Evolutionary conservation across 768 basidiomycete genomes (phyloP), one percentile per base, ranked within the genome.

Genomic region (Steccherinum ochraceum): DNA sequence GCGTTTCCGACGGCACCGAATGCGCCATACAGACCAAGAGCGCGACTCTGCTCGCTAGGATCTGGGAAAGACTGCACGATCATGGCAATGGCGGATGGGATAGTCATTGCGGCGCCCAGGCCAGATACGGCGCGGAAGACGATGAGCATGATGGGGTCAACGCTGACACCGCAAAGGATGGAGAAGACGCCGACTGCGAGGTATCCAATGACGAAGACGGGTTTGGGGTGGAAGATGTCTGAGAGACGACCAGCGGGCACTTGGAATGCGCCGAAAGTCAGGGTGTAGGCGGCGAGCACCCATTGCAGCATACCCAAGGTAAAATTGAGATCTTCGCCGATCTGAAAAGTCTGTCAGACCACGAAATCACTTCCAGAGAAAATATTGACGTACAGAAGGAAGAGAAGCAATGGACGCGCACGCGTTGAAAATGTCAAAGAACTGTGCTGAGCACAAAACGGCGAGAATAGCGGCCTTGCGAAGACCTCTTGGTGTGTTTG

Each of bases 161-260:
- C 50, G 45, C 50, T 52, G 5, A 52, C 50, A n/a, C 41, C 50
- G 39, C 50, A 52, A 3, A 52, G 39, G 39, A 52, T 46, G 27
- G 50, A 52, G 50, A 52, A 52, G 24, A 52, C n/a, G 44, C 50
- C 50, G 11, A 52, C 44, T 4, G n/a, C 19, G 19, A 52, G 30
- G 50, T 45, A 46, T 4, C 50, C 50, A 20, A 52, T 46, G 45
- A 40, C 43, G 35, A 52, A 52, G 16, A 52, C 50, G 4, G 50
- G 50, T 30, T 52, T 52, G n/a, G 50, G 50, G 23, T 52, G 44
- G 45, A 46, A 52, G 7, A 52, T 52, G 30, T 52, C 50, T 5
- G 50, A 52, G 4, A 52, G 50, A 20, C 50, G 50, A 23, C 50
- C 50, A 5, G 50, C 50, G 24, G 50, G 50, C 18, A 52, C 50